Conservation (phyloP, 495 filamentous ascomycete genomes). For the Penicillium arizonense region DNA sequence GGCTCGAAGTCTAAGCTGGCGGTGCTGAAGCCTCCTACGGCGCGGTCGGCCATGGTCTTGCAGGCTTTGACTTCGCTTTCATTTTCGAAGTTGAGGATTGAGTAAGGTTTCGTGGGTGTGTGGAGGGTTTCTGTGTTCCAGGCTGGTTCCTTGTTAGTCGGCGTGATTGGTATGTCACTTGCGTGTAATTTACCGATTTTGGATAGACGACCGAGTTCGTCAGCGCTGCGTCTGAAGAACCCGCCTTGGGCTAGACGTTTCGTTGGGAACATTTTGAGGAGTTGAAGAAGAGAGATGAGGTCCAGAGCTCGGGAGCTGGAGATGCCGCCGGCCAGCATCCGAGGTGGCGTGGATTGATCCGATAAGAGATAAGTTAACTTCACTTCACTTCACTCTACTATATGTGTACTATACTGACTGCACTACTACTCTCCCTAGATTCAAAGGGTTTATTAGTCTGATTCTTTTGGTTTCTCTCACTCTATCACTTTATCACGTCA, state of each 20-base stretch:
- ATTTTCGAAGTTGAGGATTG: conserved; percentile 59
- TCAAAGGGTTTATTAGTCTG: too few species aligned
- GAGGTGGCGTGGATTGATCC: conserved; percentile 6
- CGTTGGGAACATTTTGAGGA: conserved; percentile 45
- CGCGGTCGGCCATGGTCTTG: conserved; percentile 82
- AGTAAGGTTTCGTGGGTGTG: conserved; percentile 47
- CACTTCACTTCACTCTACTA: not conserved
- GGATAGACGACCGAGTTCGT: conserved; percentile 61
- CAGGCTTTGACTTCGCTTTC: conserved; percentile 59
- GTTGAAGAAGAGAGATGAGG: not conserved
- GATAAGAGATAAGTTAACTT: conserved; percentile 5
- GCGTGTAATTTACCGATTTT: conserved; percentile 47
- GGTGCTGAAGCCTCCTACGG: conserved; percentile 82
- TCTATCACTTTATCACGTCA: not conserved
- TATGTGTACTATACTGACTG: not conserved
- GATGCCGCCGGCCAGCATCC: conserved; percentile 5
- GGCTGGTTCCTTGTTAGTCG: conserved; percentile 30
- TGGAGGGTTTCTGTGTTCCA: conserved; percentile 49
- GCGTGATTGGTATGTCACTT: not conserved
- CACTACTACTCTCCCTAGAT: not conserved
- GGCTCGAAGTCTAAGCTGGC: conserved; percentile 68
- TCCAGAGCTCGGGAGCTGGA: not conserved
- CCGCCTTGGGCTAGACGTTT: conserved; percentile 49
- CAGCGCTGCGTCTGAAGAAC: conserved; percentile 62
- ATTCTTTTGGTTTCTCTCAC: not conserved